Conservation (phyloP, 83 land plant species). For the Picea abies region DNA sequence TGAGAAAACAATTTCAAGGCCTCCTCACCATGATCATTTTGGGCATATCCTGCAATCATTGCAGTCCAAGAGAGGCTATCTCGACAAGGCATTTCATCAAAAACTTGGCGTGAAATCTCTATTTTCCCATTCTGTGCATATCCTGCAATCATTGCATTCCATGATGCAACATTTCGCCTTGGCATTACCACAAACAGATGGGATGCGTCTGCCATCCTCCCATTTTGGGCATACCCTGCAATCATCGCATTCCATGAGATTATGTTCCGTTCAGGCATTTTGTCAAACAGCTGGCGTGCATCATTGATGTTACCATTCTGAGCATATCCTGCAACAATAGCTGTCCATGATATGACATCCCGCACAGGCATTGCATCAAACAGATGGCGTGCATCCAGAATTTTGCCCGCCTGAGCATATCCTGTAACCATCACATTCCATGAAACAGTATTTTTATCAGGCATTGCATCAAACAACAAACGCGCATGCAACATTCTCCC, state of each 20-base stretch:
- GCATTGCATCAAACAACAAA: slow-evolving; percentile 15
- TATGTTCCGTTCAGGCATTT: slow-evolving; percentile 17
- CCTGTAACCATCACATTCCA: slow-evolving; percentile 19
- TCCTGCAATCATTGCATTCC: slow-evolving; percentile 49
- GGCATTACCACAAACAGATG: slow-evolving; percentile 10
- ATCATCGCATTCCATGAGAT: slow-evolving; percentile 19
- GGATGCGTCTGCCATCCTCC: slow-evolving; percentile 15
- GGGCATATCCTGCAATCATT: slow-evolving; percentile 38
- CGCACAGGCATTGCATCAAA: slow-evolving; percentile 12
- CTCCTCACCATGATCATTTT: slow-evolving; percentile 29
- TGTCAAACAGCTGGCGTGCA: slow-evolving; percentile 16
- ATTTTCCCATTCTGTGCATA: slow-evolving; percentile 42
- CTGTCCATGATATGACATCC: slow-evolving; percentile 15
- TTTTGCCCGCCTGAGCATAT: slow-evolving; percentile 7
- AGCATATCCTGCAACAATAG: slow-evolving; percentile 8
- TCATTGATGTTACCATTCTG: slow-evolving; percentile 1
- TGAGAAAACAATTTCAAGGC: slow-evolving; percentile 44
- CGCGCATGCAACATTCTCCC: slow-evolving; percentile 12
- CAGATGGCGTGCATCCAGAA: not conserved
- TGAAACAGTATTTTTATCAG: not conserved
- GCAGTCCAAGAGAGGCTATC: slow-evolving; percentile 61
- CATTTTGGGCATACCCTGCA: slow-evolving; percentile 15
- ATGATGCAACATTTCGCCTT: slow-evolving; percentile 5
- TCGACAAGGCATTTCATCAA: slow-evolving; percentile 6
- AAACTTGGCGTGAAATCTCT: slow-evolving; percentile 25